phyloP scores from a whole-genome alignment of 2,329 filamentous ascomycete genomes.

The Tothia fuscella region DNA sequence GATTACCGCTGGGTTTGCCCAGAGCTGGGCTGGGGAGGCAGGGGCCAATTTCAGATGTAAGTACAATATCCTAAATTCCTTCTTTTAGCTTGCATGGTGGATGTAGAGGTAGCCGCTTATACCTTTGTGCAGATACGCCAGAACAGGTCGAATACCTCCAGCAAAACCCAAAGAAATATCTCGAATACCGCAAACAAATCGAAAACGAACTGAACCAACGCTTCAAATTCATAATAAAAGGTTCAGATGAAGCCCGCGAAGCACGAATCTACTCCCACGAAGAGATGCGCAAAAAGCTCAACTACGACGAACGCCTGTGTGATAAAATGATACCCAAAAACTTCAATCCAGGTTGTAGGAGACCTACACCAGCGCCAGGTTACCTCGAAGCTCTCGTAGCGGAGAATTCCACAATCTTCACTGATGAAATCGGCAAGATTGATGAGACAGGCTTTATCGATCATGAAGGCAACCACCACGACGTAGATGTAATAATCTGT shows the following conservation, averaged over 20 bases:
- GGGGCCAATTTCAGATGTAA: slow-evolving; percentile 36
- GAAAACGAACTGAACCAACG: slow-evolving; percentile 40
- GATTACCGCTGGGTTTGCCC: slow-evolving; percentile 37
- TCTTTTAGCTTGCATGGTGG: no score
- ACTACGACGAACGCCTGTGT: slow-evolving; percentile 26
- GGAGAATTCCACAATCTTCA: slow-evolving; percentile 23
- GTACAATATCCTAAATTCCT: slow-evolving; percentile 10
- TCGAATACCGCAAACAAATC: slow-evolving; percentile 36
- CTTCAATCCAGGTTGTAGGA: slow-evolving; percentile 30
- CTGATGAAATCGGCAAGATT: slow-evolving; percentile 20
- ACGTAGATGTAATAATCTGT: slow-evolving; percentile 25
- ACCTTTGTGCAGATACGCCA: slow-evolving; percentile 19
- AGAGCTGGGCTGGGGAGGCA: slow-evolving; percentile 34
- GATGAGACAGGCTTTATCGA: slow-evolving; percentile 22
- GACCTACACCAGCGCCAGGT: slow-evolving; percentile 30
- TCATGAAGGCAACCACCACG: slow-evolving; percentile 19
- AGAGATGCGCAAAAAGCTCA: slow-evolving; percentile 30
- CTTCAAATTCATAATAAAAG: slow-evolving; percentile 42
- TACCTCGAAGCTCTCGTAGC: slow-evolving; percentile 30
- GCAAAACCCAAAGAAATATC: slow-evolving; percentile 31
- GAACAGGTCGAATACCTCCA: slow-evolving; percentile 29
- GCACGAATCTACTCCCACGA: slow-evolving; percentile 28
- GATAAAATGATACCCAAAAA: slow-evolving; percentile 36
- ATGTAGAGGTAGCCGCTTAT: background rate
- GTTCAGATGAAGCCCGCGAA: slow-evolving; percentile 31